Conservation (phyloP, 805 yeast genomes). For the Starmerella sp. region DNA sequence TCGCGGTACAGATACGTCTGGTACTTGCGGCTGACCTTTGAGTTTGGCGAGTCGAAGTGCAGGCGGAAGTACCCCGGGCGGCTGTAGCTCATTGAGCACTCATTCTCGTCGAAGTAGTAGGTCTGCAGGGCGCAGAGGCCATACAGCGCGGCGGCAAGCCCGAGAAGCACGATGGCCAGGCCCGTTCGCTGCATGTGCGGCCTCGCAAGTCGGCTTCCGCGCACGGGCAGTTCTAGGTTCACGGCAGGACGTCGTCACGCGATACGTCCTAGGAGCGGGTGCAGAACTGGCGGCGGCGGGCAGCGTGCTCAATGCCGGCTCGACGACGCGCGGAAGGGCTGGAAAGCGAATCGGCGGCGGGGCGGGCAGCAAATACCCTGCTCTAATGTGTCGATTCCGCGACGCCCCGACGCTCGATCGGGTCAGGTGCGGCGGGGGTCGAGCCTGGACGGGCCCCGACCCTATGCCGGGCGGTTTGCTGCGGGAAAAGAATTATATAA, state of each 20-base stretch:
- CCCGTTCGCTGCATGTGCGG: not conserved
- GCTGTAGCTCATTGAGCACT: slow-evolving; percentile 21
- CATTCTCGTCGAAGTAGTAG: slow-evolving; percentile 13
- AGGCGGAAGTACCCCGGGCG: slow-evolving; percentile 16
- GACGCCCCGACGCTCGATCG: no score
- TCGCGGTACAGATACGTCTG: slow-evolving; percentile 80
- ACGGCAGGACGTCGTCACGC: not conserved
- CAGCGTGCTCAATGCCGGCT: no score
- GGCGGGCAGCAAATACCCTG: no score
- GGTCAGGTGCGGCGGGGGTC: no score
- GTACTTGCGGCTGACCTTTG: slow-evolving; percentile 32
- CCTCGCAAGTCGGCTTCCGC: not conserved
- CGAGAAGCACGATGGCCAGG: not conserved
- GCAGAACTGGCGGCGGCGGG: no score
- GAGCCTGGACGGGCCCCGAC: no score
- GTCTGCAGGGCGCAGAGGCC: not conserved
- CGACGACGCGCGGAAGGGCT: no score
- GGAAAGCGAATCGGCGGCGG: no score
- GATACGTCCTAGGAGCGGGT: not conserved
- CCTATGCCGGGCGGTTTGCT: no score
- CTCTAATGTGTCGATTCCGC: no score
- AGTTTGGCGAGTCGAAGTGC: slow-evolving; percentile 11
- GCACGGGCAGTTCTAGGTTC: not conserved
- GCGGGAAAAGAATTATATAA: no score
- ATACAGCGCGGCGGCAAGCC: not conserved